phyloP scores from a whole-genome alignment of 768 basidiomycete genomes.

The Amylocystis lapponica region DNA sequence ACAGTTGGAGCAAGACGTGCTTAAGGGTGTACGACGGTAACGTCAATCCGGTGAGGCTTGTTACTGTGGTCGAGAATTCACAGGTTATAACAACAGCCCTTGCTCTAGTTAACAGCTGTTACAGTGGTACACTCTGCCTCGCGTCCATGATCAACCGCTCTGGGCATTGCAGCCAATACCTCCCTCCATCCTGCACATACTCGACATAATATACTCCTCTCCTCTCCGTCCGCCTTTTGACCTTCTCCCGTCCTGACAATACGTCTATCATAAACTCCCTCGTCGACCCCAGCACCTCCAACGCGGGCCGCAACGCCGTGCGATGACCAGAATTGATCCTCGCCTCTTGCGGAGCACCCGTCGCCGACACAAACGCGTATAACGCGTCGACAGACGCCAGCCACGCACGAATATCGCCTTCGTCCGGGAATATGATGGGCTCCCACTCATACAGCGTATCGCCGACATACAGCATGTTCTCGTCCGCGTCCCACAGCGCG shows the following conservation, averaged over 20 bases:
- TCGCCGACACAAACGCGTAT: slow-evolving; percentile 32
- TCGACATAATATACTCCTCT: slow-evolving; percentile 36
- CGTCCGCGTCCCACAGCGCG: slow-evolving; percentile 44
- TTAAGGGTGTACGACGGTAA: slow-evolving; percentile 24
- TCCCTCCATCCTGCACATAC: slow-evolving; percentile 37
- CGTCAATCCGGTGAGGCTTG: too few species aligned
- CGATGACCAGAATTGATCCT: slow-evolving; percentile 46
- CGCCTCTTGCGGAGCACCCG: slow-evolving; percentile 3
- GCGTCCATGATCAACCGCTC: slow-evolving; percentile 41
- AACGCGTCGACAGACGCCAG: slow-evolving; percentile 38
- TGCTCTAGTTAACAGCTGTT: not conserved
- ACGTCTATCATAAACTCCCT: slow-evolving; percentile 45
- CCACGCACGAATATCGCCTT: slow-evolving; percentile 50
- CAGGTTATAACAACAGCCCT: not conserved
- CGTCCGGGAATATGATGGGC: slow-evolving; percentile 48
- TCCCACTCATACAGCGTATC: slow-evolving; percentile 52
- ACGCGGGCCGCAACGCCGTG: slow-evolving; percentile 39
- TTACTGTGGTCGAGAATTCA: not conserved
- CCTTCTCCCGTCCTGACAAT: slow-evolving; percentile 33
- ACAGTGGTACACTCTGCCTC: slow-evolving; percentile 5
- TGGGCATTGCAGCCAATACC: slow-evolving; percentile 45
- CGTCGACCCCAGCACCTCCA: slow-evolving; percentile 37
- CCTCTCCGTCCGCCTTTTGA: slow-evolving; percentile 26
- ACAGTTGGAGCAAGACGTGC: slow-evolving; percentile 57
- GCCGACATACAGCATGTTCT: slow-evolving; percentile 51